Base-by-base conservation (phyloP, 106 monocot species). In the Apostasia shenzhenica region DNA sequence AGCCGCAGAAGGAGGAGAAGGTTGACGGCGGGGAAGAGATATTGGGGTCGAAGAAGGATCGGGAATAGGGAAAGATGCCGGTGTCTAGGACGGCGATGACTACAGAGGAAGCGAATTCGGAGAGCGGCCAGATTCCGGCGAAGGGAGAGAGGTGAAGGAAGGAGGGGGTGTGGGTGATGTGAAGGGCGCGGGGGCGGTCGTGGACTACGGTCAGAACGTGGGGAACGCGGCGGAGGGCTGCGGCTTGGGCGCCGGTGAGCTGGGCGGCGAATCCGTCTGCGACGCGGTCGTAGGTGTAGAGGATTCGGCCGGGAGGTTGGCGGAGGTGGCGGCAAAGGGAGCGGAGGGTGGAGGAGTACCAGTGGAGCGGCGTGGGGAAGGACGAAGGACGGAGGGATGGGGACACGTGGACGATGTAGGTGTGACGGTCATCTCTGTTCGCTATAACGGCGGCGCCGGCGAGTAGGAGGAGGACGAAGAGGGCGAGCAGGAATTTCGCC, bases 91-190 rank as follows among this genome's bases (percentile, higher is more conserved):
- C 72, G 65, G 75, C 83, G 60, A 88, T 70, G 54, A 86, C 61
- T 63, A 71, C 74, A 47, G 78, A 77, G 13, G 82, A 73, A 49
- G 84, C 84, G 67, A 61, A 78, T 41, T 79, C 67, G 48, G 77
- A 84, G 59, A 55, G 49, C 11, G 93, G 86, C 82, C 86, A 89
- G 62, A 90, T 66, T 13, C 86, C 86, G 44, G 79, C 54, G 73
- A 57, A 42, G 48, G 83, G 41, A 55, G 89, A 76, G 14, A 90
- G 78, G 54, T 60, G 77, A 68, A 99, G 87, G 72, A 99, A 92
- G 54, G 70, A 48, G 39, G 92, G 89, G 47, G 92, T 69, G 73
- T 70, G 86, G 62, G 92, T 99, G 37, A 87, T 99, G 78, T 99
- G 92, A 38, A 67, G 74, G 7, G 78, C 69, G 62, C 76, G 87